Evolutionary conservation across 495 filamentous ascomycete species (phyloP).

Genomic region (Penicillium diatomitis): DNA sequence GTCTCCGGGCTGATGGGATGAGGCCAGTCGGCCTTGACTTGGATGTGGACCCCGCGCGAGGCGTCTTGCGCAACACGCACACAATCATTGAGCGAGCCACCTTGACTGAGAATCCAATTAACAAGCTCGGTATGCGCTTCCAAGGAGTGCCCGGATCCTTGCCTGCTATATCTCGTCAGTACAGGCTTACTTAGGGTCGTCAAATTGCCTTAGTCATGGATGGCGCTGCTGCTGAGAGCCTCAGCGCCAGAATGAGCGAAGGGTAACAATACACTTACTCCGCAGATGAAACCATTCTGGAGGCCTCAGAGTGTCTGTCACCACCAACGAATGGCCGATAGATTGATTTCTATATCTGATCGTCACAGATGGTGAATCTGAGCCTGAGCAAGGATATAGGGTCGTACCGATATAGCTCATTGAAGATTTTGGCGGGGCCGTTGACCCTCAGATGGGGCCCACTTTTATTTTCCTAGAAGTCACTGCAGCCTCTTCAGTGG

Average conservation of each 20-base stretch:
- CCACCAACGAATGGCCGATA: too few species aligned
- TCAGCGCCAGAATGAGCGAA: too few species aligned
- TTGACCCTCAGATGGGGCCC: slow-evolving; percentile 3
- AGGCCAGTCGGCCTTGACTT: slow-evolving; percentile 26
- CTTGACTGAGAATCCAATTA: slow-evolving; percentile 34
- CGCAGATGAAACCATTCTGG: neutral
- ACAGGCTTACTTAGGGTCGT: neutral
- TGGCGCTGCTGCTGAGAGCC: too few species aligned
- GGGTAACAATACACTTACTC: slow-evolving; percentile 1
- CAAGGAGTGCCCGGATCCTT: slow-evolving; percentile 11
- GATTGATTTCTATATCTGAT: too few species aligned
- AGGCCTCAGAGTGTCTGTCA: too few species aligned
- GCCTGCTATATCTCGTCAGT: slow-evolving; percentile 7
- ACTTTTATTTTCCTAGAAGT: slow-evolving; percentile 6
- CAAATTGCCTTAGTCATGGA: too few species aligned
- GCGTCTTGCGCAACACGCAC: slow-evolving; percentile 33
- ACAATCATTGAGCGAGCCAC: slow-evolving; percentile 32
- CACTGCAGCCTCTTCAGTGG: too few species aligned
- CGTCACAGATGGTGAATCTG: neutral
- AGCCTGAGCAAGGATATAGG: neutral
- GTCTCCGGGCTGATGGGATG: slow-evolving; percentile 21
- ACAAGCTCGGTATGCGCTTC: slow-evolving; percentile 24
- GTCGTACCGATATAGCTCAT: slow-evolving; percentile 5
- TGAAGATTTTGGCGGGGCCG: slow-evolving; percentile 7
- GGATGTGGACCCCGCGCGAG: slow-evolving; percentile 37